A percentile compares a stretch with the other conserved stretches of the same genome.
Evolutionary conservation across 441 rosid species (phyloP).

Genomic region (Populus hybrid): DNA sequence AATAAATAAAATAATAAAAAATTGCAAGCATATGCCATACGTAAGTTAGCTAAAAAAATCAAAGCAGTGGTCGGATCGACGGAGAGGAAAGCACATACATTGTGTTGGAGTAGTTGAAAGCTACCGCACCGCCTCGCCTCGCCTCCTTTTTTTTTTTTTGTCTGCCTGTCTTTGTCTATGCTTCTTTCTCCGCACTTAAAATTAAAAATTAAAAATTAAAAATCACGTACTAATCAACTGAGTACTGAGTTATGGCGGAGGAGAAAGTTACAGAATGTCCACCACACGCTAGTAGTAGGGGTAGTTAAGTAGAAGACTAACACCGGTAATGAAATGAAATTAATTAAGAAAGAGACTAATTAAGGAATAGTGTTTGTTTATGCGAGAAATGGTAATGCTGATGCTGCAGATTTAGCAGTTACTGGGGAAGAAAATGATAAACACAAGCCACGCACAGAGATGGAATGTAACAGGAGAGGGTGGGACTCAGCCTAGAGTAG

Average conservation of each 20-base stretch:
- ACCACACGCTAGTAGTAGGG: not conserved
- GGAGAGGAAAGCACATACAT: not conserved
- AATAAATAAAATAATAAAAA: not conserved
- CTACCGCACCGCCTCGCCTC: not conserved
- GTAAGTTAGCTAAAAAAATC: not conserved
- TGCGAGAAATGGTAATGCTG: slow-evolving; percentile 2
- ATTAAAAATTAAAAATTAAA: not conserved
- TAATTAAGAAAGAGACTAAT: not conserved
- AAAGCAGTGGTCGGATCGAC: not conserved
- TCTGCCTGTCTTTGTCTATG: not conserved
- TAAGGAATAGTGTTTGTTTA: not conserved
- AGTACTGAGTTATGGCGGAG: not conserved
- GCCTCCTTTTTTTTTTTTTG: not conserved
- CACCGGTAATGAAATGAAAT: not conserved
- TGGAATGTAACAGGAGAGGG: not conserved
- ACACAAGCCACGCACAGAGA: not conserved
- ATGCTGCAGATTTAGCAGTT: not conserved
- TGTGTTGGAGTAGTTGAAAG: slow-evolving; percentile 1
- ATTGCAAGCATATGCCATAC: not conserved
- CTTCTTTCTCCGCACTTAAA: not conserved
- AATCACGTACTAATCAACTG: not conserved
- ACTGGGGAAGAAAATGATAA: not conserved
- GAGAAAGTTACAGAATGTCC: not conserved
- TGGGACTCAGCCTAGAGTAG: not conserved
- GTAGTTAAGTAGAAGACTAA: not conserved